These are phyloP conservation scores for Pelargonium australe DNA, from an alignment of 441 rosid species.

Conservation along the genomic window DNA sequence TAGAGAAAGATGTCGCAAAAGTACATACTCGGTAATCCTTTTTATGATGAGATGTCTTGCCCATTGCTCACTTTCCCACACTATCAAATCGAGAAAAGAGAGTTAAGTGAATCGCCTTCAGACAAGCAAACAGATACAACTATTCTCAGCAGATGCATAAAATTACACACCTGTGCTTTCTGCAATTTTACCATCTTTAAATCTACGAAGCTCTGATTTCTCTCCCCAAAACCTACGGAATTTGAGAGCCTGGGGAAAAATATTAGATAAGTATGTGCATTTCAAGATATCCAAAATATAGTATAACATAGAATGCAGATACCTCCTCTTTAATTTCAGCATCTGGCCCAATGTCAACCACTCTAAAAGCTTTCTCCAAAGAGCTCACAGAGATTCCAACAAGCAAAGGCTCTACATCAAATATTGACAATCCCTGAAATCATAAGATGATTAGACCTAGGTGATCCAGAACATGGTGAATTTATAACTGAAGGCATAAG, in stretches of 20 bases:
- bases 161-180: conserved; percentile 75
- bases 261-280: conserved; percentile 16
- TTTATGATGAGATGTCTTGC: conserved; percentile 71
- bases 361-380: conserved; percentile 60
- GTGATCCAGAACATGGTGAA: conserved; percentile 7
- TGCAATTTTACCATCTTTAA: conserved; percentile 88
- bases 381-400: conserved; percentile 73
- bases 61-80: conserved; percentile 78
- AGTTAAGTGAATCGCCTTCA: conserved; percentile 19
- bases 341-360: conserved; percentile 83
- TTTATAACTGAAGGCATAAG: conserved; percentile 10
- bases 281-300: conserved; percentile 8
- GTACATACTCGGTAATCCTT: conserved; percentile 55
- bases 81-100: conserved; percentile 33
- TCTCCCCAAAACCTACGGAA: conserved; percentile 86
- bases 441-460: conserved; percentile 13
- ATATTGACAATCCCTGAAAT: conserved; percentile 66
- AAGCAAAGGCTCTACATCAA: conserved; percentile 56
- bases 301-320: conserved; percentile 11
- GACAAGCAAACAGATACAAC: conserved; percentile 13
- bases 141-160: conserved; percentile 18
- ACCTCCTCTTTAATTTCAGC: conserved; percentile 94
- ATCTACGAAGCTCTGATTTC: conserved; percentile 82
- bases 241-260: conserved; percentile 47
- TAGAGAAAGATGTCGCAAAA: conserved; percentile 60